phyloP scores from a whole-genome alignment of 106 monocot genomes.

The Posidonia australis region DNA sequence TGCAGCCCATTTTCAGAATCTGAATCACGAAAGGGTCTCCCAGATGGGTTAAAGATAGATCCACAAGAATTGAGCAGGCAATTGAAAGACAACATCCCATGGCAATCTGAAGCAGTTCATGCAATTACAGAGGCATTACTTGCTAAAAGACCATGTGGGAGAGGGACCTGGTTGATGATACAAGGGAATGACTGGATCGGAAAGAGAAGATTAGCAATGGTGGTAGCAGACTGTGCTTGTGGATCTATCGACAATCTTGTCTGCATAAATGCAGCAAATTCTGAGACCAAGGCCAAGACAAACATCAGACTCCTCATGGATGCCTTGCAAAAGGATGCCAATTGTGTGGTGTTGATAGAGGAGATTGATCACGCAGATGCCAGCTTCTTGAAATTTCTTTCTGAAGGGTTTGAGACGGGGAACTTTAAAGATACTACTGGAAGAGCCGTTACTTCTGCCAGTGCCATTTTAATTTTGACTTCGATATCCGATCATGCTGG shows the following conservation, averaged over 20 bases:
- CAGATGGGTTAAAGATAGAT: conserved; percentile 3
- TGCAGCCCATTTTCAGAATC: conserved; percentile 37
- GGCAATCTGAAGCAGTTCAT: conserved; percentile 53
- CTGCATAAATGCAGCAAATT: conserved; percentile 19
- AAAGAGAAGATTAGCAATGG: conserved; percentile 42
- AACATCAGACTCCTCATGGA: conserved; percentile 13
- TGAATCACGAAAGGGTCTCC: conserved; percentile 28
- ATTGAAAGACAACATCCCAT: conserved; percentile 60
- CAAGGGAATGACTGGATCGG: conserved; percentile 55
- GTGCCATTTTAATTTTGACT: conserved; percentile 42
- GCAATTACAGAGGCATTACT: conserved; percentile 44
- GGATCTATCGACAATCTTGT: conserved; percentile 32
- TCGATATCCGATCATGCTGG: conserved; percentile 1
- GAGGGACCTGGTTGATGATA: conserved; percentile 38
- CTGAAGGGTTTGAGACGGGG: conserved; percentile 22
- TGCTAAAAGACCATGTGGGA: conserved; percentile 15
- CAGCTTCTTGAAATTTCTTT: conserved; percentile 13
- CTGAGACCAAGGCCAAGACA: conserved; percentile 5
- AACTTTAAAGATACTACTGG: conserved; percentile 17
- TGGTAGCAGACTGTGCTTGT: conserved; percentile 28
- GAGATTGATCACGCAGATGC: conserved; percentile 24
- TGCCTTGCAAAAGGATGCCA: conserved; percentile 21
- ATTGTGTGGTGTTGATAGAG: conserved; percentile 43
- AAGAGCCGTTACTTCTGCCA: conserved; percentile 7
- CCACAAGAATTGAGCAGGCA: conserved; percentile 20